Percentiles rank a stretch among this genome's conserved stretches.
phyloP scores from a whole-genome alignment of 2,329 filamentous ascomycete genomes.

The Apiospora aurea region DNA sequence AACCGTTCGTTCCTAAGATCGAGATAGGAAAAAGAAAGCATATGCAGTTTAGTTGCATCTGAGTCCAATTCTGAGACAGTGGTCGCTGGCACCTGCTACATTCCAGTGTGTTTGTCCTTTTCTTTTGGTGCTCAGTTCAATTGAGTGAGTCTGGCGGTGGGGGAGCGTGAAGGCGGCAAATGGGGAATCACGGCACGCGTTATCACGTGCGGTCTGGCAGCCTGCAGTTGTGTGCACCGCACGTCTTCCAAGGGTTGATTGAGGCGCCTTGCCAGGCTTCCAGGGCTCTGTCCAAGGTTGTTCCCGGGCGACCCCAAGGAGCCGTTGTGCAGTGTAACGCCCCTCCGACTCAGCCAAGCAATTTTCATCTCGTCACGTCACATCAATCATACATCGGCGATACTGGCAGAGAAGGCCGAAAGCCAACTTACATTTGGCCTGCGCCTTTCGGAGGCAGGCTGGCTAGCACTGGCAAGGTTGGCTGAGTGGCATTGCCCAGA shows the following conservation, averaged over 20 bases:
- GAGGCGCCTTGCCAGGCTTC: background rate
- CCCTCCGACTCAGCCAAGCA: background rate
- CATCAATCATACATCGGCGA: background rate
- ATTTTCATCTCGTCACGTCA: background rate
- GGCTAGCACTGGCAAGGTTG: too few relatives aligned
- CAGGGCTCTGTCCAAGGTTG: background rate
- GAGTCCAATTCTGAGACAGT: background rate
- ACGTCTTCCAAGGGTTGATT: background rate
- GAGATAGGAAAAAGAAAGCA: background rate
- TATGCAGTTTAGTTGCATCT: background rate
- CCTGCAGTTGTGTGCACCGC: background rate
- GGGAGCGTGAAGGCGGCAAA: background rate
- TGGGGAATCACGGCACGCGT: background rate
- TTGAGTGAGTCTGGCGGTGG: background rate
- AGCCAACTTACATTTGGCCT: background rate
- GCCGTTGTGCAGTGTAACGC: background rate
- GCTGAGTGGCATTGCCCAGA: too few relatives aligned
- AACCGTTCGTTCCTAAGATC: background rate
- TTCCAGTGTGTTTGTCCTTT: too few relatives aligned
- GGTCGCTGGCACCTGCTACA: background rate
- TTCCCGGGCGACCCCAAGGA: background rate
- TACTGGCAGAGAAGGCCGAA: background rate
- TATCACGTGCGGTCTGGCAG: background rate
- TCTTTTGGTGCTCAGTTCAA: too few relatives aligned
- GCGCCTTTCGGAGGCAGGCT: too few relatives aligned